phyloP scores from a whole-genome alignment of 192 early-diverging fungal species.

The Linnemannia schmuckeri region DNA sequence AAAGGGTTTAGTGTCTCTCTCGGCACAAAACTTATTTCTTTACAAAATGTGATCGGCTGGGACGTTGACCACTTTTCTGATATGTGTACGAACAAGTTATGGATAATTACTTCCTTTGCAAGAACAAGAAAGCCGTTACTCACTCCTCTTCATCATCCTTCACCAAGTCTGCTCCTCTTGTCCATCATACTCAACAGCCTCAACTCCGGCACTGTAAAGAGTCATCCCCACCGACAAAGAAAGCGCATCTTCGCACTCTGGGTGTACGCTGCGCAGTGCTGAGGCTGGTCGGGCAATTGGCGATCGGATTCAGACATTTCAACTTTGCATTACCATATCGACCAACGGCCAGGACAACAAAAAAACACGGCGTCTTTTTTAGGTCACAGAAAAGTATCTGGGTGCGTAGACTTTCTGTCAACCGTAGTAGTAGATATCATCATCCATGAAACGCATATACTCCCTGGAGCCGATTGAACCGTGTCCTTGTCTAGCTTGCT shows the following conservation, averaged over 20 bases:
- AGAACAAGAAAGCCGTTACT: no score
- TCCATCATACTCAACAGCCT: neutral
- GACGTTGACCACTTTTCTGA: neutral
- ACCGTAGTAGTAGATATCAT: no score
- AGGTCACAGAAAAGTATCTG: neutral
- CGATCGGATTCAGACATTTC: no score
- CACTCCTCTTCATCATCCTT: no score
- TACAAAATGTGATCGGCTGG: neutral
- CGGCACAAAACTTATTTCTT: neutral
- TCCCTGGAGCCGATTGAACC: no score
- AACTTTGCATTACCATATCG: no score
- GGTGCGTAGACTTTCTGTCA: neutral
- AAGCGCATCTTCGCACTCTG: neutral
- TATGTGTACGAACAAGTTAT: no score
- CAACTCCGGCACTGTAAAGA: neutral
- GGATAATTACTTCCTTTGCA: no score
- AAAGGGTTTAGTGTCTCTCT: neutral
- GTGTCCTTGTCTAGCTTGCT: no score
- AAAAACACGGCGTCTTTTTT: neutral
- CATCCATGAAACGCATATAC: no score
- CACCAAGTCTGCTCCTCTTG: neutral
- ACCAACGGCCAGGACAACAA: no score
- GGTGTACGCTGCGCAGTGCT: neutral
- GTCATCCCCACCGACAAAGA: neutral
- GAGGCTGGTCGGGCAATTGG: neutral